Conservation (phyloP, 345 rosid species). For the Ceriops tagal region DNA sequence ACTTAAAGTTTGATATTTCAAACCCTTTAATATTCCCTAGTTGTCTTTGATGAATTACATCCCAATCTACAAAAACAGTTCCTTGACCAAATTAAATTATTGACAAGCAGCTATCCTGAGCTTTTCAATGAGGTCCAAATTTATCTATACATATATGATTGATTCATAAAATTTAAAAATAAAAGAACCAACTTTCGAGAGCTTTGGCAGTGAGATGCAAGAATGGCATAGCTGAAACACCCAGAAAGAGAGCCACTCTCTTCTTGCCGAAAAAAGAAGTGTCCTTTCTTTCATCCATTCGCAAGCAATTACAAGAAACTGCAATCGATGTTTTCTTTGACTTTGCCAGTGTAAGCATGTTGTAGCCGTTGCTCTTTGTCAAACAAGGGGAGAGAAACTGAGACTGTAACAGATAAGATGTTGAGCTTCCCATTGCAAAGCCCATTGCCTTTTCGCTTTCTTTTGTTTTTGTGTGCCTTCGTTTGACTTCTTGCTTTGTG, state of each 20-base stretch:
- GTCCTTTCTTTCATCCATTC: conserved; percentile 30
- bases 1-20: too few relatives aligned
- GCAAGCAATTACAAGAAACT: conserved; percentile 28
- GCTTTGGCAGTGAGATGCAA: conserved; percentile 47
- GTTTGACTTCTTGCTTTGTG: background rate
- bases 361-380: background rate
- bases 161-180: too few relatives aligned
- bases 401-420: conserved; percentile 36
- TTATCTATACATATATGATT: too few relatives aligned
- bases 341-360: conserved; percentile 30
- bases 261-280: conserved; percentile 28
- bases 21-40: too few relatives aligned
- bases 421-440: conserved; percentile 41
- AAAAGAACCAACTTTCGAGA: conserved; percentile 24
- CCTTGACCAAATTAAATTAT: conserved; percentile 14
- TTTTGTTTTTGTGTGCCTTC: background rate
- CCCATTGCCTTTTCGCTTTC: conserved; percentile 24
- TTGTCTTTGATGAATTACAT: background rate
- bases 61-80: background rate
- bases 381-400: conserved; percentile 31
- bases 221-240: conserved; percentile 67
- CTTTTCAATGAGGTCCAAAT: too few relatives aligned
- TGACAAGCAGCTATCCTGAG: too few relatives aligned
- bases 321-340: conserved; percentile 30
- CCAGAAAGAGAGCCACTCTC: conserved; percentile 60